Evolutionary conservation across 495 filamentous ascomycete genomes (phyloP), one percentile per base, ranked within the genome.

Genomic region (Aspergillus baeticus): DNA sequence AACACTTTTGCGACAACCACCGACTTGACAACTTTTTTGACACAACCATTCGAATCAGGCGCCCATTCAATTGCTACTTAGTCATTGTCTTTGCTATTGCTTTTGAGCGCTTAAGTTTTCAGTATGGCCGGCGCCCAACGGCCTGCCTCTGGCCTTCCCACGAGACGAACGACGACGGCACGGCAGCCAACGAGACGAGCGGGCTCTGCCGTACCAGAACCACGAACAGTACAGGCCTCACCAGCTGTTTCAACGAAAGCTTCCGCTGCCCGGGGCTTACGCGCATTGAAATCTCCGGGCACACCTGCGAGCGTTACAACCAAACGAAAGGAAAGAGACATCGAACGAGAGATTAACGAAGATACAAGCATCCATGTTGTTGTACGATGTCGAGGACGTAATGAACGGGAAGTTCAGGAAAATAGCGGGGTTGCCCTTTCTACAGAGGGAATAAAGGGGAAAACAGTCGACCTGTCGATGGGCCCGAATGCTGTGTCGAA

Each of bases 321-420:
- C 13, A 92, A 94, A 76, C 79, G 91, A 57, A 94, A 94, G 65
- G 87, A 92, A 62, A 81, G 89, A 63, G 90, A 95, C 37, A 92
- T 83, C 65, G 91, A 95, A 50, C 69, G 84, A 42, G 83, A 87
- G 47, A 79, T 79, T 21, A 82, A 81, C 34, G 84, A 91, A 55
- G 91, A 95, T 69, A 97, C 94, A 2, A 98, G 95, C 70, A 98
- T 98, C 68, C 91, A 95, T 70, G 94, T 98, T 35, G 92, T 97
- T 4, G 94, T 98, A 26, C 81, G 94, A 56, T 98, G 94, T 74
- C 83, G 94, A 38, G 95, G 93, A 2, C 87, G 94, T 35, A 97
- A 88, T 63, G 90, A 96, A 46, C 86, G 94, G 37, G 94, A 98
- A 68, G 84, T 96, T 29, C 77, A 85, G 47, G 94, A 98, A 69